Evolutionary conservation across 345 rosid species (phyloP).

Genomic region (Populus alba): DNA sequence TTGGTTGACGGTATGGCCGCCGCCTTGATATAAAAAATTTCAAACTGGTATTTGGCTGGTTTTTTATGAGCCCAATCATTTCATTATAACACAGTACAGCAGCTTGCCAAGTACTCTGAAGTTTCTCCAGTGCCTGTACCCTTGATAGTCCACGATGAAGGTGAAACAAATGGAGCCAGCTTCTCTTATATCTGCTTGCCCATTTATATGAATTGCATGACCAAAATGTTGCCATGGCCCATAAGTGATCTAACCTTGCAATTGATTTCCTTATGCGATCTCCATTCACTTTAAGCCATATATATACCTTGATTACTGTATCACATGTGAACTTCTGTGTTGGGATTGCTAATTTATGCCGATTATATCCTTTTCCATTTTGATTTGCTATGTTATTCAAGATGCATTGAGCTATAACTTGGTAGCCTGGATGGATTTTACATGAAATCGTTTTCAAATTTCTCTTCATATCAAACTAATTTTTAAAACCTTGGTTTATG

Average conservation of each 20-base stretch:
- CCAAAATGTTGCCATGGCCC: neutral
- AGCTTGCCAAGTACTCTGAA: neutral
- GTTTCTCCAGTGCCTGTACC: neutral
- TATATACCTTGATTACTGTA: neutral
- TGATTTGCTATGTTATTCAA: neutral
- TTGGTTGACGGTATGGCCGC: neutral
- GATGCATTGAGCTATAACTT: neutral
- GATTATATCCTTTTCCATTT: neutral
- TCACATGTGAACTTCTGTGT: neutral
- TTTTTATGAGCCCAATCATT: neutral
- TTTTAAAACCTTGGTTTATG: neutral
- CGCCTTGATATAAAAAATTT: neutral
- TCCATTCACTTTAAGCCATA: neutral
- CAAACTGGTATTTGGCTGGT: neutral
- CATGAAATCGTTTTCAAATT: neutral
- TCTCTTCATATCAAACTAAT: neutral
- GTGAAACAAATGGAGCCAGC: neutral
- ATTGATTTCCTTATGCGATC: neutral
- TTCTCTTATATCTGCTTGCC: neutral
- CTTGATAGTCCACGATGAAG: neutral
- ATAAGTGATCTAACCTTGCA: neutral
- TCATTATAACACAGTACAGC: neutral
- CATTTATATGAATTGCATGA: neutral
- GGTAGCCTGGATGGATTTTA: neutral
- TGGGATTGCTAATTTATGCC: neutral